Conservation (phyloP, 306 rosid species). For the Glycine latifolia region DNA sequence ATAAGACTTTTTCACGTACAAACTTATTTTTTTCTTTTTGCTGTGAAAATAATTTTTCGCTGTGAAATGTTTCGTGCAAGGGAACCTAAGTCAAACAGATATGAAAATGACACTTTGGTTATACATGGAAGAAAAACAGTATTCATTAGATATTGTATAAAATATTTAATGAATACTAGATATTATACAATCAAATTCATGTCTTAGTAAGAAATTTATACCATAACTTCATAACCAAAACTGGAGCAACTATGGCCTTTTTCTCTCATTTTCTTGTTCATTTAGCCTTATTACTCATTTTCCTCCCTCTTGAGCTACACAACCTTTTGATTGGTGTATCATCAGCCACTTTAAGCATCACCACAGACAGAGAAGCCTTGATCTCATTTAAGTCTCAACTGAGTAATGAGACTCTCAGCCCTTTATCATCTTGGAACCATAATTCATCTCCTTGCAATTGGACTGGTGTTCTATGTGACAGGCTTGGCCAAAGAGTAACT, state of each 20-base stretch:
- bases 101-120: background rate
- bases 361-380: slow-evolving; percentile 69
- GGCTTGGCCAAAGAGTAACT: slow-evolving; percentile 53
- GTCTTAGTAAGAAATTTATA: background rate
- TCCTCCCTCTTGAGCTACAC: background rate
- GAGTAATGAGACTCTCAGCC: slow-evolving; percentile 37
- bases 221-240: background rate
- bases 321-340: slow-evolving; percentile 41
- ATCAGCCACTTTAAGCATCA: slow-evolving; percentile 51
- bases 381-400: slow-evolving; percentile 61
- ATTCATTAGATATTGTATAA: too few relatives aligned
- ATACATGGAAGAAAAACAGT: too few relatives aligned
- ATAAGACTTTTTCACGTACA: background rate
- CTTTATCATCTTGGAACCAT: slow-evolving; percentile 58
- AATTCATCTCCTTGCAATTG: slow-evolving; percentile 66
- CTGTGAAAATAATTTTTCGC: background rate
- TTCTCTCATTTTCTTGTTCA: slow-evolving; percentile 26
- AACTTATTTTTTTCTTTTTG: background rate
- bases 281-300: slow-evolving; percentile 32
- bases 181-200: background rate
- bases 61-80: background rate
- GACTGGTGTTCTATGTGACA: slow-evolving; percentile 70
- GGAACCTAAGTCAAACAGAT: background rate
- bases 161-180: too few relatives aligned
- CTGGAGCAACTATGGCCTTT: slow-evolving; percentile 47